Percentiles rank a stretch among this genome's conserved stretches.
Evolutionary conservation across 2,329 filamentous ascomycete species (phyloP).

Genomic region (Colletotrichum liaoningense): DNA sequence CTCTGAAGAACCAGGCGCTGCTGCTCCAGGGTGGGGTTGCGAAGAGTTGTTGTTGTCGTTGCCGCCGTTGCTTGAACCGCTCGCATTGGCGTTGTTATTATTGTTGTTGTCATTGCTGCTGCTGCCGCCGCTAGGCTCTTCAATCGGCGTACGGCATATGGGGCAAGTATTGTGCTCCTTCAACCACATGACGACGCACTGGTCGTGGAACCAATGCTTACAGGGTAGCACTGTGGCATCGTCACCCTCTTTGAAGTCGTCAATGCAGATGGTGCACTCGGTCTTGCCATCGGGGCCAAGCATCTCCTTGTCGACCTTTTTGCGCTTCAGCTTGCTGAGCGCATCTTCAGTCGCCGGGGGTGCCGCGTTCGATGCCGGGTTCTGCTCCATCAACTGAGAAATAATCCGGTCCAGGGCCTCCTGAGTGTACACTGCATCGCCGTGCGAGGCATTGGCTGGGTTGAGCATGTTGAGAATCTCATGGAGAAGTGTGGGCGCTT

Average conservation of each 20-base stretch:
- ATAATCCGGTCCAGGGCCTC: conserved; percentile 92
- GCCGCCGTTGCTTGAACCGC: conserved; percentile 7
- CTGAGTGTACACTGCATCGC: conserved; percentile 90
- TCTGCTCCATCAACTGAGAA: conserved; percentile 87
- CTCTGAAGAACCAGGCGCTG: conserved; percentile 8
- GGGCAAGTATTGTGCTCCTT: conserved; percentile 94
- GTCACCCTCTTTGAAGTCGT: conserved; percentile 78
- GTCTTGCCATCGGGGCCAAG: conserved; percentile 73
- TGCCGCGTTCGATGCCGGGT: conserved; percentile 80
- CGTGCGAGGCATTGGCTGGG: conserved; percentile 65
- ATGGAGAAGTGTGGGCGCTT: conserved; percentile 52
- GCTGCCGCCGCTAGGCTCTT: conserved; percentile 46
- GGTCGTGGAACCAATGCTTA: conserved; percentile 91
- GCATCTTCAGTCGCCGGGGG: conserved; percentile 82
- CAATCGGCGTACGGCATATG: conserved; percentile 75
- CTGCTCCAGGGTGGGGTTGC: background rate
- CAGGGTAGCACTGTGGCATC: conserved; percentile 85
- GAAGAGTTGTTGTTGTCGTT: conserved; percentile 11
- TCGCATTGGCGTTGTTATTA: conserved; percentile 27
- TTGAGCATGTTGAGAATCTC: conserved; percentile 67
- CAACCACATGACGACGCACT: conserved; percentile 86
- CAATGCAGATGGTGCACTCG: conserved; percentile 97
- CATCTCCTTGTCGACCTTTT: conserved; percentile 76
- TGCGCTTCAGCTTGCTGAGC: conserved; percentile 79
- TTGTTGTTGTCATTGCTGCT: conserved; percentile 34